Conservation (phyloP, 768 basidiomycete genomes). For the Auricularia heimuer region DNA sequence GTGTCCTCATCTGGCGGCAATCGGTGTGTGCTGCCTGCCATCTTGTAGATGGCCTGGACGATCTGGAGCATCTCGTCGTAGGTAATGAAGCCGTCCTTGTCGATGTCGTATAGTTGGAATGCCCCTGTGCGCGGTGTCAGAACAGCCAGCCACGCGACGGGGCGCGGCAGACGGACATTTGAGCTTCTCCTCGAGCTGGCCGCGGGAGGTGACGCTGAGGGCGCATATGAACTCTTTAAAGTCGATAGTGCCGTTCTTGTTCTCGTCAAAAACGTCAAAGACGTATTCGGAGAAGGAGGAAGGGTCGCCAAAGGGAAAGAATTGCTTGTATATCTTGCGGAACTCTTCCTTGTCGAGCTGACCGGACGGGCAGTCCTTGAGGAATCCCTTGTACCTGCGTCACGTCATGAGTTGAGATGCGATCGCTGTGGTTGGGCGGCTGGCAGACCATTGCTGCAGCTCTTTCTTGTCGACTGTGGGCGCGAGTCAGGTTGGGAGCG, state of each 20-base stretch:
- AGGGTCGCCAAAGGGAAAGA: slow-evolving; percentile 99
- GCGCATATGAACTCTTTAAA: slow-evolving; percentile 99
- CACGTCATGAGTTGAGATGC: background rate
- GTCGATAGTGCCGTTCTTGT: slow-evolving; percentile 95
- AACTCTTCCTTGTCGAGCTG: slow-evolving; percentile 95
- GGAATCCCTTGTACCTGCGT: slow-evolving; percentile 94
- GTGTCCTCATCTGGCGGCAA: slow-evolving; percentile 98
- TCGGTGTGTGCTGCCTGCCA: slow-evolving; percentile 99
- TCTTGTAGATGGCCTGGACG: slow-evolving; percentile 97
- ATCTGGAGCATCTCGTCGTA: slow-evolving; percentile 99
- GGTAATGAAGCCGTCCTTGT: slow-evolving; percentile 95
- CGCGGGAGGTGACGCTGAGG: slow-evolving; percentile 87
- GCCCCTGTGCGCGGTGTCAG: slow-evolving; percentile 60
- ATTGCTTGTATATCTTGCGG: slow-evolving; percentile 96
- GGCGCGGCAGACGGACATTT: slow-evolving; percentile 56
- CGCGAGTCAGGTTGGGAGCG: background rate
- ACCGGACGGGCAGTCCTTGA: slow-evolving; percentile 96
- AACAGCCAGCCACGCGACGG: background rate
- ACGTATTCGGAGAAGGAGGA: slow-evolving; percentile 95
- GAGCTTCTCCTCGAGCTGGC: slow-evolving; percentile 92
- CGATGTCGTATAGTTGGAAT: slow-evolving; percentile 98
- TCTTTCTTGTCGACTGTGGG: slow-evolving; percentile 89
- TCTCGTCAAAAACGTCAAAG: slow-evolving; percentile 94
- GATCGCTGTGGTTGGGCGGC: background rate
- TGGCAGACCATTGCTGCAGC: slow-evolving; percentile 46